Conservation (phyloP, 1,139 yeast species). For the Torulaspora globosa region DNA sequence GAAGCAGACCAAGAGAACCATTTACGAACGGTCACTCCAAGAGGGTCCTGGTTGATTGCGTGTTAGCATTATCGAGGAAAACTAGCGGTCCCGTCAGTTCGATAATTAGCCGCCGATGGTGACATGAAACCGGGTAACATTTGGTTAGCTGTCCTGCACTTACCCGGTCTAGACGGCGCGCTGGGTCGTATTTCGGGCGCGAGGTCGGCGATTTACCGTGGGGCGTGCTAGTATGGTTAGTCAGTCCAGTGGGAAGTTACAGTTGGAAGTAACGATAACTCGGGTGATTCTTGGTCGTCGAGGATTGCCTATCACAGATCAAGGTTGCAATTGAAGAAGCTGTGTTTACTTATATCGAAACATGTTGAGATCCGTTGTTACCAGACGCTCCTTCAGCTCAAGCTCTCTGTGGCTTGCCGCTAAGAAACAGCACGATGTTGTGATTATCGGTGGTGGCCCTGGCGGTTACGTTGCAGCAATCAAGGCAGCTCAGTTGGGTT, state of each 20-base stretch:
- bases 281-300: too few species aligned
- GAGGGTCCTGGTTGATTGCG: background rate
- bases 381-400: constrained; percentile 20
- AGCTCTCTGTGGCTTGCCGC: constrained; percentile 17
- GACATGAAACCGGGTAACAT: background rate
- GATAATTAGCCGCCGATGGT: background rate
- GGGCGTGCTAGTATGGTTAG: background rate
- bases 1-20: background rate
- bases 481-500: constrained; percentile 95
- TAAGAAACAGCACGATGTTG: constrained; percentile 72
- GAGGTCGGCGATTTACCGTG: constrained; percentile 4
- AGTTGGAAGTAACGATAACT: too few species aligned
- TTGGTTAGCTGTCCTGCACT: background rate
- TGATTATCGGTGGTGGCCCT: constrained; percentile 98
- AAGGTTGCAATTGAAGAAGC: background rate
- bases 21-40: background rate
- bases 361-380: constrained; percentile 22
- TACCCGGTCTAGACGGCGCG: too few species aligned
- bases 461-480: constrained; percentile 99
- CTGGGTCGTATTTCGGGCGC: constrained; percentile 1
- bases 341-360: background rate
- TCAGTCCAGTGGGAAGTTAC: background rate
- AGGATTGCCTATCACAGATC: too few species aligned
- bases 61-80: too few species aligned
- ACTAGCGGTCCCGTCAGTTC: too few species aligned